Conservation (phyloP, 2,329 filamentous ascomycete genomes). For the Penicillium sp. region DNA sequence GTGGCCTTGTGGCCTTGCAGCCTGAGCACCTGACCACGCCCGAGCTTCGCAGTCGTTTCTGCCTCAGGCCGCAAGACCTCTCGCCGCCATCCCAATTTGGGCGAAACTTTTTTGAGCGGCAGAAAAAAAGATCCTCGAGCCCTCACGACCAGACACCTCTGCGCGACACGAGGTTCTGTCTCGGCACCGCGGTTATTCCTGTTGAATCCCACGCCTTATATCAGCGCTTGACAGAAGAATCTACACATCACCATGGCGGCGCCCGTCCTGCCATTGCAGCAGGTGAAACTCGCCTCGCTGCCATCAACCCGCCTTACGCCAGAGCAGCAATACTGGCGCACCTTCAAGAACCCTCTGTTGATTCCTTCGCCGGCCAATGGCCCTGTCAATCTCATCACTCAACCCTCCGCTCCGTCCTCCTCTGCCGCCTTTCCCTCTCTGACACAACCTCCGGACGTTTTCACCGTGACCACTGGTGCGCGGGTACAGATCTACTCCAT, state of each 20-base stretch:
- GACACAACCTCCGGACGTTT: slow-evolving; percentile 59
- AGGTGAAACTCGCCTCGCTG: slow-evolving; percentile 79
- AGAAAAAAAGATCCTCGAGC: slow-evolving; percentile 31
- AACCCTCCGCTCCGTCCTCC: slow-evolving; percentile 56
- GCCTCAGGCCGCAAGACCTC: slow-evolving; percentile 23
- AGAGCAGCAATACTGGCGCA: slow-evolving; percentile 95
- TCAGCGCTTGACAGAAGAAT: neutral
- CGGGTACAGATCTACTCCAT: slow-evolving; percentile 93
- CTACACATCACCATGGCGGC: slow-evolving; percentile 68
- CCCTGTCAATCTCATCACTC: slow-evolving; percentile 87
- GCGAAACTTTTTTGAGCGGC: slow-evolving; percentile 32
- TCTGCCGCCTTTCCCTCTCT: slow-evolving; percentile 45
- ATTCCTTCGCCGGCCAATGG: slow-evolving; percentile 89
- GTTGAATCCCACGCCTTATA: neutral
- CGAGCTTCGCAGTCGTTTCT: neutral
- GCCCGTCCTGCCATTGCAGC: slow-evolving; percentile 76
- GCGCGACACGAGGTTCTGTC: slow-evolving; percentile 8
- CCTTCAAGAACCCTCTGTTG: slow-evolving; percentile 87
- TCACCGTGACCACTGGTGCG: slow-evolving; percentile 92
- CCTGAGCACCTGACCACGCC: neutral
- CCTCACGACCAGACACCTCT: slow-evolving; percentile 16
- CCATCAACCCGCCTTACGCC: slow-evolving; percentile 76
- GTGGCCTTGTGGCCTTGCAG: neutral
- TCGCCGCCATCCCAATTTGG: slow-evolving; percentile 28
- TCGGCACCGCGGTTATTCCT: neutral